Conservation (phyloP, 2,329 filamentous ascomycete species). For the Botrytis medusae region DNA sequence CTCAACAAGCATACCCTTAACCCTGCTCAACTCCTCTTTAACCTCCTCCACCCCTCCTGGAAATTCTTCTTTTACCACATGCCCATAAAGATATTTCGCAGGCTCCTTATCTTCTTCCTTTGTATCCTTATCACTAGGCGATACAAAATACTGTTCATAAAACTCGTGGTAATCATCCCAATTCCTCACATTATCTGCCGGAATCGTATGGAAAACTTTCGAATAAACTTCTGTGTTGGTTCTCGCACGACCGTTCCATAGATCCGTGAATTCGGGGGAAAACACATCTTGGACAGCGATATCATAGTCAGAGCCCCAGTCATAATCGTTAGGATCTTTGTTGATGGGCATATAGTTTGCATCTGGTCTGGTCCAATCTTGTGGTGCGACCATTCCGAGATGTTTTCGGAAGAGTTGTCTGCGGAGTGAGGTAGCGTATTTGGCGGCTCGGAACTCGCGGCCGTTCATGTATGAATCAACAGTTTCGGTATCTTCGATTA, state of each 20-base stretch:
- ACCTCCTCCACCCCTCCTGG: conserved; percentile 69
- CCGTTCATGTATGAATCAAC: conserved; percentile 75
- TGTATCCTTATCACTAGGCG: conserved; percentile 48
- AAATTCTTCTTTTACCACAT: conserved; percentile 81
- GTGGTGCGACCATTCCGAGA: conserved; percentile 76
- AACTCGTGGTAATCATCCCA: conserved; percentile 75
- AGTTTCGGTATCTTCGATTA: conserved; percentile 75
- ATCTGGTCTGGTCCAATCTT: conserved; percentile 65
- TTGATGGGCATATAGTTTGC: conserved; percentile 76
- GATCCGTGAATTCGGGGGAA: conserved; percentile 61
- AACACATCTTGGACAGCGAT: conserved; percentile 73
- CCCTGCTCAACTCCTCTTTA: conserved; percentile 65
- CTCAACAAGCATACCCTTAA: conserved; percentile 75
- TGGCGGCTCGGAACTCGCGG: conserved; percentile 66
- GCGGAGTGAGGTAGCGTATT: conserved; percentile 77
- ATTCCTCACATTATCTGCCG: conserved; percentile 64
- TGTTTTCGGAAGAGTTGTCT: conserved; percentile 90
- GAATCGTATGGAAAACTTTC: conserved; percentile 78
- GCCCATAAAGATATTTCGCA: conserved; percentile 75
- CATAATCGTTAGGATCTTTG: conserved; percentile 68
- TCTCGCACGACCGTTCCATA: conserved; percentile 73
- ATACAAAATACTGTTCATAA: conserved; percentile 66
- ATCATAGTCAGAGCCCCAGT: conserved; percentile 68
- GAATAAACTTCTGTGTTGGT: conserved; percentile 80
- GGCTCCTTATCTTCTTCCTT: conserved; percentile 43